A percentile compares a stretch with the other conserved stretches of the same genome.
Conservation (phyloP, 108 stramenopile species). For the Mayamaea pseudoterrestris region DNA sequence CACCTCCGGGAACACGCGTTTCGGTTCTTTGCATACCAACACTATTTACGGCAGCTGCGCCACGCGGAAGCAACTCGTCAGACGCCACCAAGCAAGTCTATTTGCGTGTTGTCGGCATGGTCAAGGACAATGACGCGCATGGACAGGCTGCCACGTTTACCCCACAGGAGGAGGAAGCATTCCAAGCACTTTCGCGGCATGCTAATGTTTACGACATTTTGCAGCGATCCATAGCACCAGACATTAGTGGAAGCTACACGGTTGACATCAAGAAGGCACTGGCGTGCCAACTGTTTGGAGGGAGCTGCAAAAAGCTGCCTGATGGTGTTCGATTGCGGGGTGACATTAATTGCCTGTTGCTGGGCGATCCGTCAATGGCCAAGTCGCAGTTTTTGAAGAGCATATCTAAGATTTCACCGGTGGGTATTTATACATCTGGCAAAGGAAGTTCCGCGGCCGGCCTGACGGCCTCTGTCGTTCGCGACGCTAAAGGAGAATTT, state of each 20-base stretch:
- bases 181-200: slow-evolving; percentile 56
- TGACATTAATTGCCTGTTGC: slow-evolving; percentile 95
- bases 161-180: slow-evolving; percentile 92
- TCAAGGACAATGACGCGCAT: slow-evolving; percentile 61
- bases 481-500: slow-evolving; percentile 89
- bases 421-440: slow-evolving; percentile 98
- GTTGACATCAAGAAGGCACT: slow-evolving; percentile 96
- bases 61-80: slow-evolving; percentile 13
- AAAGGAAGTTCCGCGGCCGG: slow-evolving; percentile 97
- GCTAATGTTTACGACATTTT: slow-evolving; percentile 88
- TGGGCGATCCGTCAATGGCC: slow-evolving; percentile 97
- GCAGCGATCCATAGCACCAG: slow-evolving; percentile 79
- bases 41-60: slow-evolving; percentile 34
- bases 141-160: slow-evolving; percentile 80
- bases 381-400: slow-evolving; percentile 96
- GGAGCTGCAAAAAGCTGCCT: slow-evolving; percentile 79
- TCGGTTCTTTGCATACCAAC: slow-evolving; percentile 84
- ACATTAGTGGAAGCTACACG: slow-evolving; percentile 93
- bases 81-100: slow-evolving; percentile 50
- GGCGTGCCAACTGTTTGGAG: slow-evolving; percentile 86
- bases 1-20: slow-evolving; percentile 92
- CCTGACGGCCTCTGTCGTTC: slow-evolving; percentile 91
- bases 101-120: slow-evolving; percentile 87
- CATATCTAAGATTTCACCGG: slow-evolving; percentile 84
- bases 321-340: slow-evolving; percentile 94